A percentile compares a stretch with the other conserved stretches of the same genome.
phyloP scores from a whole-genome alignment of 768 basidiomycete genomes.

The Psilocybe azurescens region DNA sequence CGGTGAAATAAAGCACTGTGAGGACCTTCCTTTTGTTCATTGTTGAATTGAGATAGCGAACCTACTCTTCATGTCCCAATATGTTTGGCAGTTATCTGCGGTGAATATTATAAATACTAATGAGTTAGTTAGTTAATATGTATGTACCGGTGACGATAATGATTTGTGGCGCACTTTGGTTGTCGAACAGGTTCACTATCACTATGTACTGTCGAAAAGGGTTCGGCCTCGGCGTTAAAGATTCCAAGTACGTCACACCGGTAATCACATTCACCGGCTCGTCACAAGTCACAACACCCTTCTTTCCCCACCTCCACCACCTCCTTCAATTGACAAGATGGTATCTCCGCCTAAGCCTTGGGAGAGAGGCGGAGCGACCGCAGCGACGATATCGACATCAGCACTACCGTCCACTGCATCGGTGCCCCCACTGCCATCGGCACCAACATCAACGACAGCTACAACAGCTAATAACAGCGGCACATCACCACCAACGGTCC shows the following conservation, averaged over 20 bases:
- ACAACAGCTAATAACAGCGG: conserved; percentile 25
- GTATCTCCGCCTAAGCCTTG: conserved; percentile 90
- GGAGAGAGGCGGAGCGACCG: conserved; percentile 64
- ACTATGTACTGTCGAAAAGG: too few relatives aligned
- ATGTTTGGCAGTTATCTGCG: too few relatives aligned
- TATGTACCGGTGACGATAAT: too few relatives aligned
- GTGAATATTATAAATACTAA: too few relatives aligned
- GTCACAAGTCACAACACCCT: conserved; percentile 8
- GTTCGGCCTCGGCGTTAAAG: too few relatives aligned
- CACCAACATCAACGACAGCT: conserved; percentile 26
- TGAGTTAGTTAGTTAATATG: too few relatives aligned
- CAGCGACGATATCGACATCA: conserved; percentile 12
- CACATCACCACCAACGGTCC: conserved; percentile 49
- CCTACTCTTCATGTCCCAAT: too few relatives aligned
- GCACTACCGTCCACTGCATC: conserved; percentile 5
- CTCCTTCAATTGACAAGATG: conserved; percentile 44
- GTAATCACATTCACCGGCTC: conserved; percentile 3
- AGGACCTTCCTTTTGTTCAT: too few relatives aligned
- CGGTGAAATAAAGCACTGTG: too few relatives aligned
- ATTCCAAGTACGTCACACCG: conserved; percentile 2
- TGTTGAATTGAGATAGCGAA: too few relatives aligned
- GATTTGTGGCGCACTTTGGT: too few relatives aligned
- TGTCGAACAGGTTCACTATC: too few relatives aligned
- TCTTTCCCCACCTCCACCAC: not conserved
- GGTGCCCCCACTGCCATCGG: conserved; percentile 28